phyloP scores from a whole-genome alignment of 2,329 filamentous ascomycete genomes.

The Aspergillus japonicus region DNA sequence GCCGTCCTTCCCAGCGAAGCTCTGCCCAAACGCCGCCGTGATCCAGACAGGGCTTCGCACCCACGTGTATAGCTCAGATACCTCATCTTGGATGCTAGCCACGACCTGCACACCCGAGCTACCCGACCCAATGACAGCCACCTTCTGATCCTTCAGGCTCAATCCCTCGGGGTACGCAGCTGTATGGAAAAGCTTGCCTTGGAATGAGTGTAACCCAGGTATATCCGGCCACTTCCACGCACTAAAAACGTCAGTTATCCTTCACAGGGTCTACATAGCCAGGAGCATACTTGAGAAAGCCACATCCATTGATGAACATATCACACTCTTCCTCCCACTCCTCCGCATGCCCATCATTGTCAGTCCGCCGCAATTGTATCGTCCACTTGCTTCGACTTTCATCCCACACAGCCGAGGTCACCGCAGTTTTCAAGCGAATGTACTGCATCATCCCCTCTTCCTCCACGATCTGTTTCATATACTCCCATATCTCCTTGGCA shows the following conservation, averaged over 20 bases:
- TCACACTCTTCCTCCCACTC: slow-evolving; percentile 30
- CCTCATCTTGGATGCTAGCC: slow-evolving; percentile 23
- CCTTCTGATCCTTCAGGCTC: slow-evolving; percentile 33
- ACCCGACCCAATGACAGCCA: slow-evolving; percentile 37
- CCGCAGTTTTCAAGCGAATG: neutral
- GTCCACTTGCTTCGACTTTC: slow-evolving; percentile 6
- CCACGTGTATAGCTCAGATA: slow-evolving; percentile 35
- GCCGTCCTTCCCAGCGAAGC: slow-evolving; percentile 3
- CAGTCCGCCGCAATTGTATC: neutral
- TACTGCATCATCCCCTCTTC: slow-evolving; percentile 11
- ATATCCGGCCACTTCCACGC: slow-evolving; percentile 48
- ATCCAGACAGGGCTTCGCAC: slow-evolving; percentile 8
- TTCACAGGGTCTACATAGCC: neutral
- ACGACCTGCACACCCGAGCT: slow-evolving; percentile 42
- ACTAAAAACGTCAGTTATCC: neutral
- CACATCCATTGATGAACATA: slow-evolving; percentile 37
- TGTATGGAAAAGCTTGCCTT: slow-evolving; percentile 45
- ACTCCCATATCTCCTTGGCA: slow-evolving; percentile 6
- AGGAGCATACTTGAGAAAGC: slow-evolving; percentile 32
- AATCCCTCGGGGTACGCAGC: slow-evolving; percentile 42
- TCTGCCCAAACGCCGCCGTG: slow-evolving; percentile 4
- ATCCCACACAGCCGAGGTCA: slow-evolving; percentile 2
- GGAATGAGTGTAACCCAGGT: slow-evolving; percentile 46
- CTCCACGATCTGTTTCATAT: slow-evolving; percentile 7
- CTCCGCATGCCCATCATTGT: slow-evolving; percentile 10